Base-by-base conservation (phyloP, 257 asterid genomes). In the Anisodus acutangulus region DNA sequence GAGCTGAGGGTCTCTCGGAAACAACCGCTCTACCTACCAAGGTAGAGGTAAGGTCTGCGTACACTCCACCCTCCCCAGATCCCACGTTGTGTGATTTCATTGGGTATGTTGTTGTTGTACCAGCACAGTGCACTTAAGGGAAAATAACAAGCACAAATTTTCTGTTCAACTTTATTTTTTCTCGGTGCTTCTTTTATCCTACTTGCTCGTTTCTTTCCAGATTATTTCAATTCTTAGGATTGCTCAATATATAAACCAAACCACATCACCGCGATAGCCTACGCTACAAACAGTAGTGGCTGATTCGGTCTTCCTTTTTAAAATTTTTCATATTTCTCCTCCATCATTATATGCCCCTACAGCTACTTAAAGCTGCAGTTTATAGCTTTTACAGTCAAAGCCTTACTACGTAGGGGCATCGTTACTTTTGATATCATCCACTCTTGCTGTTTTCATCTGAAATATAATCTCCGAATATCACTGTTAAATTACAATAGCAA, bases 271-370 rank as follows among this genome's bases (percentile, higher is more conserved):
- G 13, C 8, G 8, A 26, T 51, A 76, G 47, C 63, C 81, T 51
- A 51, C 7, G 39, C 81, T 13, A 22, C 81, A 51, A 76, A 6
- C 58, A 76, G 19, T 31, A 51, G 63, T 17, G 13, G 45, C 12
- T 22, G 69, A 63, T 72, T 74, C 19, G 3, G 4, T 49, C 22
- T 74, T 74, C 62, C 60, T 6, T 11, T 19, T 74, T 0, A 1
- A 49, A 12, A 6, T 12, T 49, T 51, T 26, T 76, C 47, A 26
- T 26, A 19, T 31, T 76, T 31, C 37, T 15, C 47, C 41, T 54
- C 78, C 63, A 76, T 76, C 58, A 76, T 68, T 66, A 66, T 11
- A 66, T 66, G 45, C 72, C 45, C 35, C 45, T 26, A 66, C n/a
- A 31, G 72, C 11, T 49, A 12, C 13, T 76, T 49, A 22, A 13